These are phyloP conservation scores for Rhodotorula taiwanensis DNA, from an alignment of 768 basidiomycete species.

Conservation along the genomic window DNA sequence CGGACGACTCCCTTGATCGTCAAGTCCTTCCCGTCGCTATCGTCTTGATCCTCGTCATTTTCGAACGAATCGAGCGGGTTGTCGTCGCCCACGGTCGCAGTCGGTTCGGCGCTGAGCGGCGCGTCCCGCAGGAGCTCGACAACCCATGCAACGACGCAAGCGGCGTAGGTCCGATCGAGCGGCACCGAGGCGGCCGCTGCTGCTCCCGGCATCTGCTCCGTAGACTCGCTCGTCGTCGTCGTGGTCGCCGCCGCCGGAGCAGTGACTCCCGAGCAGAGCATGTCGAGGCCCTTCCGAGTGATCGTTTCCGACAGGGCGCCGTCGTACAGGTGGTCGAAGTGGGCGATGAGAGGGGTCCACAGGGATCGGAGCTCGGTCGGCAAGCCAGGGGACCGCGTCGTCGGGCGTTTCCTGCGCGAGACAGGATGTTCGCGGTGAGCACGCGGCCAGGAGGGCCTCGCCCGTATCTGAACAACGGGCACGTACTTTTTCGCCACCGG, in stretches of 20 bases:
- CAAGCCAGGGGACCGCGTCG: slow-evolving; percentile 6
- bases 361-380: neutral
- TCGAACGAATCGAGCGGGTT: too few relatives aligned
- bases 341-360: slow-evolving; percentile 15
- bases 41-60: neutral
- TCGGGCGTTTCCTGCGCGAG: slow-evolving; percentile 6
- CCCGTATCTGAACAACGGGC: neutral
- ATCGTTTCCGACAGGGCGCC: neutral
- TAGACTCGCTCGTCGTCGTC: too few relatives aligned
- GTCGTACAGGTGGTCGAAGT: slow-evolving; percentile 5
- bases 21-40: neutral
- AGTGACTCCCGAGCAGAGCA: neutral
- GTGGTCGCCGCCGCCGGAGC: too few relatives aligned
- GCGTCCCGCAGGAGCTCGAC: slow-evolving; percentile 12
- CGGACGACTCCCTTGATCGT: slow-evolving; percentile 18
- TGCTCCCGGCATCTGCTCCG: too few relatives aligned
- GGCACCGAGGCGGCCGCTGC: too few relatives aligned
- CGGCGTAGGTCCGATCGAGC: neutral
- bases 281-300: slow-evolving; percentile 3
- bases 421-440: too few relatives aligned
- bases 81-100: neutral
- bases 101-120: neutral
- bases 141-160: slow-evolving; percentile 1
- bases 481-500: slow-evolving; percentile 76
- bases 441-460: neutral